phyloP scores from a whole-genome alignment of 495 filamentous ascomycete genomes.

The Parmelia sp. region DNA sequence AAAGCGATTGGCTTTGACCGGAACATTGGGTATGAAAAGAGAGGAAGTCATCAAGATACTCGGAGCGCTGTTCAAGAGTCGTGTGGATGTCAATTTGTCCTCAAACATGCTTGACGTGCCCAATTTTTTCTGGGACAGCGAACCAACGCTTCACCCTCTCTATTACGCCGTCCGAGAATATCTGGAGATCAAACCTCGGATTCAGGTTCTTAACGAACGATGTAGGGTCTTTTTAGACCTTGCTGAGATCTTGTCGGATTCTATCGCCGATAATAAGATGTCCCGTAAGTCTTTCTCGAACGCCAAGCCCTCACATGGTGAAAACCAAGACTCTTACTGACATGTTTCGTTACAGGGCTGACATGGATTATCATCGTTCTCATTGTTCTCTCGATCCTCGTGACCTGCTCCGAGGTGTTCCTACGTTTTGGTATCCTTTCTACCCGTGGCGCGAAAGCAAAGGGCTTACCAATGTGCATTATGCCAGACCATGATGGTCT shows the following conservation, averaged over 20 bases:
- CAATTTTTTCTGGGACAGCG: conserved; percentile 98
- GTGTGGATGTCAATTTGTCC: conserved; percentile 96
- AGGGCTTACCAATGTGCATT: conserved; percentile 15
- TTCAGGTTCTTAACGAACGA: conserved; percentile 92
- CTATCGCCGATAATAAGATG: conserved; percentile 88
- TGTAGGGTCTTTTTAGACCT: conserved; percentile 96
- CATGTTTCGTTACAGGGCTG: conserved; percentile 41
- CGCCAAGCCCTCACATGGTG: neutral
- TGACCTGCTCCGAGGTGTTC: conserved; percentile 84
- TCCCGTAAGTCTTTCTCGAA: conserved; percentile 45
- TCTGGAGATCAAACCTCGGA: conserved; percentile 90
- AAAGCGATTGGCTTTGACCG: conserved; percentile 77
- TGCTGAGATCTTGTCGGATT: conserved; percentile 88
- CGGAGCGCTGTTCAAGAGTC: conserved; percentile 81
- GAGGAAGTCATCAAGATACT: conserved; percentile 89
- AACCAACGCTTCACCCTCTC: conserved; percentile 89
- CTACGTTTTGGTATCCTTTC: conserved; percentile 76
- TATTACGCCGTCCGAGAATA: conserved; percentile 96
- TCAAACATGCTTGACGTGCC: conserved; percentile 96
- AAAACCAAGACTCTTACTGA: neutral
- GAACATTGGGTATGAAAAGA: conserved; percentile 83
- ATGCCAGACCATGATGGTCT: conserved; percentile 16
- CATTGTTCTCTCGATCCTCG: conserved; percentile 81
- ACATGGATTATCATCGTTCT: conserved; percentile 98
- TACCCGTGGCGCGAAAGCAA: conserved; percentile 30